A percentile compares a stretch with the other conserved stretches of the same genome.
phyloP scores from a whole-genome alignment of 2,329 filamentous ascomycete species.

The Capronia epimyces region DNA sequence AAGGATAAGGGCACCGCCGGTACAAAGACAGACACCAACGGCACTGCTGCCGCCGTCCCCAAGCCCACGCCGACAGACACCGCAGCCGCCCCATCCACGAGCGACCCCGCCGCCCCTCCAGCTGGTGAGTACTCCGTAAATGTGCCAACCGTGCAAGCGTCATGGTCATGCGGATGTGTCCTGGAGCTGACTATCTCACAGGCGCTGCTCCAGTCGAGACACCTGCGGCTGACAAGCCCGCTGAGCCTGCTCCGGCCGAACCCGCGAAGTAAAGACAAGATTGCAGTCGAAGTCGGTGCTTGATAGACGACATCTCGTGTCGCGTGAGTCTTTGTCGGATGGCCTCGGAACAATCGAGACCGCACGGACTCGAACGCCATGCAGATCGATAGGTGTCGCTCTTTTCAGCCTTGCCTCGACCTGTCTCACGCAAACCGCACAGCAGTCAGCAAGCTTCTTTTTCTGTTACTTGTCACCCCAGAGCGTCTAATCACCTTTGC shows the following conservation, averaged over 20 bases:
- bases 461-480: background rate
- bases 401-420: background rate
- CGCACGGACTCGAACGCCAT: no score
- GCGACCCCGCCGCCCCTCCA: constrained; percentile 20
- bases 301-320: background rate
- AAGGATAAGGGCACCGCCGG: constrained; percentile 20
- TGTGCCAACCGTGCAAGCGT: no score
- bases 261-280: constrained; percentile 10
- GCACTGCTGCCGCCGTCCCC: constrained; percentile 9
- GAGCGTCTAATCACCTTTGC: constrained; percentile 23
- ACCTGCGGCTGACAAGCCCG: constrained; percentile 12
- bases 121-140: constrained; percentile 23
- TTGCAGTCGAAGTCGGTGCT: background rate
- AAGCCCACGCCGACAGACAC: constrained; percentile 20
- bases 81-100: constrained; percentile 19
- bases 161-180: background rate
- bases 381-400: background rate
- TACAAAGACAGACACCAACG: constrained; percentile 20
- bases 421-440: background rate
- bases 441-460: background rate
- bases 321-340: background rate
- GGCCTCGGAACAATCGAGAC: no score
- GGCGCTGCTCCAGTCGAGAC: constrained; percentile 19
- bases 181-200: constrained; percentile 1
- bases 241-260: constrained; percentile 18